Conservation (phyloP, 139 green algal genomes). For the Coelastrella sp. region DNA sequence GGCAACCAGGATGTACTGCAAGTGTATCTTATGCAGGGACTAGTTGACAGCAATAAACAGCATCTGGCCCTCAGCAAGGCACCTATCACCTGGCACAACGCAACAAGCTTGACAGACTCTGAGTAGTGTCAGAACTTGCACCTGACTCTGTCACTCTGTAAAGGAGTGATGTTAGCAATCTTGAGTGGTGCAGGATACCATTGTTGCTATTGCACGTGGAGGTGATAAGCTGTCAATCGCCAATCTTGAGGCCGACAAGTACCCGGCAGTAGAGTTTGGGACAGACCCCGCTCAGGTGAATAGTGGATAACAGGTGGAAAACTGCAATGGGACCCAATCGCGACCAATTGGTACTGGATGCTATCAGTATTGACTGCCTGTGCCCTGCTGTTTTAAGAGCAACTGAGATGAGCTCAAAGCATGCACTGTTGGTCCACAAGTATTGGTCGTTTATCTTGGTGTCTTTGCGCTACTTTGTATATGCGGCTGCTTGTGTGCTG, state of each 20-base stretch:
- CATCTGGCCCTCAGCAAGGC: too few species aligned
- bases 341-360: not conserved
- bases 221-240: constrained; percentile 66
- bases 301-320: not conserved
- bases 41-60: too few species aligned
- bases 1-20: not conserved
- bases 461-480: too few species aligned
- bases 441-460: too few species aligned
- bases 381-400: not conserved
- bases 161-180: not conserved
- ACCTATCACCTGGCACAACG: not conserved
- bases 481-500: too few species aligned
- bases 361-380: not conserved
- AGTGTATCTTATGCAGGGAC: too few species aligned
- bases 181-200: constrained; percentile 71
- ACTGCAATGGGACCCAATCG: not conserved
- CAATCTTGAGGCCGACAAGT: constrained; percentile 84
- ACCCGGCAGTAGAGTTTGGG: constrained; percentile 78
- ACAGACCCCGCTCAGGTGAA: constrained; percentile 80
- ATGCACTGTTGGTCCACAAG: too few species aligned
- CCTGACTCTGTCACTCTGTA: not conserved
- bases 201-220: constrained; percentile 72
- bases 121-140: not conserved
- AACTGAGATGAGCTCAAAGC: not conserved
- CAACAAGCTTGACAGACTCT: not conserved